Base-by-base conservation (phyloP, 139 green algal genomes). In the Yamagishiella unicocca region DNA sequence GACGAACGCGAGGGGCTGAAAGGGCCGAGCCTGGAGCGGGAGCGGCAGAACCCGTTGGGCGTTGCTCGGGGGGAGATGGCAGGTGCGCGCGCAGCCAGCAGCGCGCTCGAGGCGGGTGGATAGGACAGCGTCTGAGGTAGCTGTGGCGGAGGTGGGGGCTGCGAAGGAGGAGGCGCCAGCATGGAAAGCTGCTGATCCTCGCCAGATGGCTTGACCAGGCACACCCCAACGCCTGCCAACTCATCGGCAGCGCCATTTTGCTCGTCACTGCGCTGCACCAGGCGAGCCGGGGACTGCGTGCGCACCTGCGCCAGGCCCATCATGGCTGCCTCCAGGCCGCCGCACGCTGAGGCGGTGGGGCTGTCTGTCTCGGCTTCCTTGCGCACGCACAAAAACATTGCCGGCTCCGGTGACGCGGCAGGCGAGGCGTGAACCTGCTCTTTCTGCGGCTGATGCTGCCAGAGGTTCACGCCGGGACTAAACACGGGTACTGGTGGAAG, bases 1-100 rank as follows among this genome's bases (percentile, higher is more conserved):
- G 78, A 2, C 6, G 80, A 86, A 43, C 31, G 62, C 9, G 43
- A 78, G 33, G 80, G 80, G 45, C 80, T 86, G 61, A 86, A 86
- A 1, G 80, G 62, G 31, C 80, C 64, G 8, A 86, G 31, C 24
- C 64, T 27, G 9, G 80, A 78, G 33, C 62, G 80, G 1, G 67
- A 45, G 25, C 80, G 80, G 25, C 43, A 33, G 33, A 67, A 78
- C 42, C 24, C 14, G 25, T 14, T 19, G 8, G 62, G 42, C 4
- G 45, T 67, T 29, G 42, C 42, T 31, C 62, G 80, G 2, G 79
- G 79, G 27, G 61, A 86, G 0, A 78, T 14, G 22, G 80, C 62
- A 0, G 43, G 80, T 2, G 19, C n/a, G 22, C 80, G 61, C 0
- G 64, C 43, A 14, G 80, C 61, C 45, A 42, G 4, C 3, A n/a